These are phyloP conservation scores for Aureobasidium namibiae DNA, from an alignment of 2,329 filamentous ascomycete genomes.

Conservation along the genomic window DNA sequence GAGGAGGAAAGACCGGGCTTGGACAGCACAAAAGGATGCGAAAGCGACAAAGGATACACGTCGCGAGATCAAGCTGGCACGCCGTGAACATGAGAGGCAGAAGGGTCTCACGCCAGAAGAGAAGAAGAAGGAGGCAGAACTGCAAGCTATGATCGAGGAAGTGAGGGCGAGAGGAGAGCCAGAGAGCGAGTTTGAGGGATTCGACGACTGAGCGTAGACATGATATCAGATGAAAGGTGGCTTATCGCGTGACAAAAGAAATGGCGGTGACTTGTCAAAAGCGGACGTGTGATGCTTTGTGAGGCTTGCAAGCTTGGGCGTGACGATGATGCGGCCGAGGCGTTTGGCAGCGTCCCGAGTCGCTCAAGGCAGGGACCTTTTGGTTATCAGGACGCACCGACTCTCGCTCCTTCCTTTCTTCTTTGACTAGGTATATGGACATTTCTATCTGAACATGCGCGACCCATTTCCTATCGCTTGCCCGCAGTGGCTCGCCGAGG, in stretches of 20 bases:
- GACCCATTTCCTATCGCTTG: constrained; percentile 59
- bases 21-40: constrained; percentile 29
- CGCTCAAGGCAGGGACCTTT: background rate
- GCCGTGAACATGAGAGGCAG: constrained; percentile 24
- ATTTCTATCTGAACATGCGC: constrained; percentile 46
- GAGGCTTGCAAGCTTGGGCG: background rate
- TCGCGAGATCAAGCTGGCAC: constrained; percentile 27
- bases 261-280: background rate
- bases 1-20: constrained; percentile 27
- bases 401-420: background rate
- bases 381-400: background rate
- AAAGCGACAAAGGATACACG: constrained; percentile 26
- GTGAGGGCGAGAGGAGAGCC: constrained; percentile 20
- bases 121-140: constrained; percentile 23
- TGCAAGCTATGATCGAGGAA: constrained; percentile 26
- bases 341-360: background rate
- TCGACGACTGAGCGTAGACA: constrained; percentile 14
- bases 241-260: background rate
- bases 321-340: background rate
- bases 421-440: background rate
- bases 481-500: constrained; percentile 46
- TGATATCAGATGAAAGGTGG: background rate
- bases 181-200: constrained; percentile 16
- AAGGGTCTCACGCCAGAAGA: constrained; percentile 25
- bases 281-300: background rate